phyloP scores from a whole-genome alignment of 129 eudicot genomes.

The Chrysanthemum seticuspe region DNA sequence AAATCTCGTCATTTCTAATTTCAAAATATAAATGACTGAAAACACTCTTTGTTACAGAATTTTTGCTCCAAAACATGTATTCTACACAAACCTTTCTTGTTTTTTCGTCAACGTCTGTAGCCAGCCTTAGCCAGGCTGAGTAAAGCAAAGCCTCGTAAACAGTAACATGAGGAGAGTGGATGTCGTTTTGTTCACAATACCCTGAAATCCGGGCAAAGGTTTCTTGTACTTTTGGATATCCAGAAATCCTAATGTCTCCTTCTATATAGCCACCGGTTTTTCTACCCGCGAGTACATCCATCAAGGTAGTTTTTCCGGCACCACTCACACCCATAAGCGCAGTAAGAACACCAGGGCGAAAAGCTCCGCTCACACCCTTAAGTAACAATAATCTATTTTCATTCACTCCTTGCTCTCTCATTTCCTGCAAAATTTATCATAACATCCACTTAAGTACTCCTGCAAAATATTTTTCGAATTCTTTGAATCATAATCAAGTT shows the following conservation, averaged over 20 bases:
- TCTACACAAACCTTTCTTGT: constrained; percentile 58
- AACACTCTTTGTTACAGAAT: too few relatives aligned
- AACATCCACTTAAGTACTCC: background rate
- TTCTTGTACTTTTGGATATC: constrained; percentile 84
- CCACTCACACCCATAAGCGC: constrained; percentile 98
- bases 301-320: constrained; percentile 89
- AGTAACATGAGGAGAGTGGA: constrained; percentile 92
- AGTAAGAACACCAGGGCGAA: constrained; percentile 82
- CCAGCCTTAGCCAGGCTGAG: constrained; percentile 84
- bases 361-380: constrained; percentile 78
- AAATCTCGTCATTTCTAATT: constrained; percentile 9
- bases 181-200: constrained; percentile 87
- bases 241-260: constrained; percentile 66
- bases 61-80: too few relatives aligned
- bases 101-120: constrained; percentile 56
- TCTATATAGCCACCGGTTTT: constrained; percentile 89
- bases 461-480: too few relatives aligned
- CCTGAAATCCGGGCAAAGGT: constrained; percentile 89
- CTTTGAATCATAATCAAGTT: background rate
- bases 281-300: constrained; percentile 92
- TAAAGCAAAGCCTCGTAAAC: constrained; percentile 74
- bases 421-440: constrained; percentile 48
- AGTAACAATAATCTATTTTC: constrained; percentile 70
- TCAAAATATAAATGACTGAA: background rate
- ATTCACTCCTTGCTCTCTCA: constrained; percentile 66